Percentiles rank a stretch among this genome's conserved stretches.
Conservation (phyloP, 257 asterid species). For the Hygrophila difformis region DNA sequence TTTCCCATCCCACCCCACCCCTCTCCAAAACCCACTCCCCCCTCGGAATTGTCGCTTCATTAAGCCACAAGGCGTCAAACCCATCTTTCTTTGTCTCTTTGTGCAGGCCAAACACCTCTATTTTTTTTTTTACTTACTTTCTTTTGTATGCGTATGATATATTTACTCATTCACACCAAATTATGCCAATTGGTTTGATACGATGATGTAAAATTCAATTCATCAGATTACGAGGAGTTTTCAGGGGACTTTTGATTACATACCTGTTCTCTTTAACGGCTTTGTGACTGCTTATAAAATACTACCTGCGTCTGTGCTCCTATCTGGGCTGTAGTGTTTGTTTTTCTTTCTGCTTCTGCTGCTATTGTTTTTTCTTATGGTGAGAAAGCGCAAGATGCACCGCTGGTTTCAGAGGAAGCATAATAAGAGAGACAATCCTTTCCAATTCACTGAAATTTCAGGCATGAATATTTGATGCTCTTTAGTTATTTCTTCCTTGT, state of each 20-base stretch:
- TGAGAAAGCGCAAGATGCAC: conserved; percentile 35
- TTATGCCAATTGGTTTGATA: background rate
- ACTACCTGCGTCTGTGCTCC: too few relatives aligned
- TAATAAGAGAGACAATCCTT: conserved; percentile 46
- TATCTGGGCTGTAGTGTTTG: conserved; percentile 20
- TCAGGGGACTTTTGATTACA: too few relatives aligned
- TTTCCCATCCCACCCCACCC: too few relatives aligned
- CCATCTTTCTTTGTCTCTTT: conserved; percentile 36
- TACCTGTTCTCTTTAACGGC: too few relatives aligned
- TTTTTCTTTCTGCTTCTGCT: conserved; percentile 12
- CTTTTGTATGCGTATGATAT: conserved; percentile 31
- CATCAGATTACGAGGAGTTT: too few relatives aligned
- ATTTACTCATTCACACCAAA: conserved; percentile 15
- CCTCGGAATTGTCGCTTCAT: conserved; percentile 26
- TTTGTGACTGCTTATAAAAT: too few relatives aligned
- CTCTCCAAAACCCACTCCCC: too few relatives aligned
- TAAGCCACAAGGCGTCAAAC: conserved; percentile 18
- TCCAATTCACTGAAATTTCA: conserved; percentile 27
- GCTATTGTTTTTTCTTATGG: too few relatives aligned
- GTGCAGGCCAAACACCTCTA: conserved; percentile 19
- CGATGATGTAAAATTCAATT: background rate
- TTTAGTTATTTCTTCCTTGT: too few relatives aligned
- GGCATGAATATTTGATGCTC: conserved; percentile 23
- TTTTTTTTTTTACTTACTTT: too few relatives aligned
- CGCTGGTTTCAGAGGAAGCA: conserved; percentile 59